Evolutionary conservation across 1,284 basidiomycete genomes (phyloP).

Genomic region (Thecaphora thlaspeos): DNA sequence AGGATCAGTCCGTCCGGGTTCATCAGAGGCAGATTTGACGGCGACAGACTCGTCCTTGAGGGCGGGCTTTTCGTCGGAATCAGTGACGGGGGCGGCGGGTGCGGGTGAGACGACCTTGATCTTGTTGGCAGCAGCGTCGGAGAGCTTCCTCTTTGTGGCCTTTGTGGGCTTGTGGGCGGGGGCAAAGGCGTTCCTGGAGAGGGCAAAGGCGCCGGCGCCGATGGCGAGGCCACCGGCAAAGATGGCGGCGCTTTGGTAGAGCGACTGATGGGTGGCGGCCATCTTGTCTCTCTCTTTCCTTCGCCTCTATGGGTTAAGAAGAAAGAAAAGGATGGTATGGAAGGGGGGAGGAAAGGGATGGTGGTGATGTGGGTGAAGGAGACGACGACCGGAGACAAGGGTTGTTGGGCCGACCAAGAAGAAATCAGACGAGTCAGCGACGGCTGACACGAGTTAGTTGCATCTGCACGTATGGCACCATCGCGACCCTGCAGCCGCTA

Average conservation of each 20-base stretch:
- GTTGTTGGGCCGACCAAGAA: too few relatives aligned
- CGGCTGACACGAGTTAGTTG: too few relatives aligned
- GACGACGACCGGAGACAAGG: too few relatives aligned
- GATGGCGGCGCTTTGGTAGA: slow-evolving; percentile 46
- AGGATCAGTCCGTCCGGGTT: slow-evolving; percentile 22
- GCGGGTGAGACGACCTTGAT: slow-evolving; percentile 6
- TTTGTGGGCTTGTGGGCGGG: slow-evolving; percentile 46
- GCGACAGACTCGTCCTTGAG: neutral
- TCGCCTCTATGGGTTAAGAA: slow-evolving; percentile 5
- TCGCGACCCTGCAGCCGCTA: too few relatives aligned
- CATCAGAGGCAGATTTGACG: neutral
- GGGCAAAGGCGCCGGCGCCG: slow-evolving; percentile 48
- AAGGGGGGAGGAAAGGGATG: neutral
- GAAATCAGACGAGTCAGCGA: too few relatives aligned
- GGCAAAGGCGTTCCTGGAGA: slow-evolving; percentile 40
- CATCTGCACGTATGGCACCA: too few relatives aligned
- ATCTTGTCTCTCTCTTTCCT: slow-evolving; percentile 16
- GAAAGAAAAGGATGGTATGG: slow-evolving; percentile 1
- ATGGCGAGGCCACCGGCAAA: slow-evolving; percentile 53
- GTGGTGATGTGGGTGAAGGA: too few relatives aligned
- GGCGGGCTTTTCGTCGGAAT: neutral
- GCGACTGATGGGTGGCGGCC: slow-evolving; percentile 36
- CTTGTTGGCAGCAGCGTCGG: slow-evolving; percentile 29
- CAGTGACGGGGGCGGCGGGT: neutral
- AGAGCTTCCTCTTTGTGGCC: slow-evolving; percentile 43